Percentiles rank a stretch among this genome's conserved stretches.
Evolutionary conservation across 257 asterid genomes (phyloP).

Genomic region (Gardenia jasminoides): DNA sequence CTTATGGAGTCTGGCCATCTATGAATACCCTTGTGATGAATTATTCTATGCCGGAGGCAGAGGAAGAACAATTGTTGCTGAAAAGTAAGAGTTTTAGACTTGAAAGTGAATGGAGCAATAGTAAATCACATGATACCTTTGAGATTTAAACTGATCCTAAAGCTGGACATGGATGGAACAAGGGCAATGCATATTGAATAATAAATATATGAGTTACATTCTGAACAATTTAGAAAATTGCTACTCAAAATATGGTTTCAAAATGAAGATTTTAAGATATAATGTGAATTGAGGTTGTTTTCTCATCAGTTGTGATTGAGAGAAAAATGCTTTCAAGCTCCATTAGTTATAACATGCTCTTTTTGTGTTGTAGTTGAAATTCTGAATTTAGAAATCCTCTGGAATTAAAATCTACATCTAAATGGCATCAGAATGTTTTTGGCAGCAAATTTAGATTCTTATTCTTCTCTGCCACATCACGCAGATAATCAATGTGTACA

Average conservation of each 20-base stretch:
- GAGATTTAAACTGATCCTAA: background rate
- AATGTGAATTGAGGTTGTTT: background rate
- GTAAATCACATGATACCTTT: background rate
- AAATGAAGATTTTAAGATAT: background rate
- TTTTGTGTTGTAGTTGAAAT: background rate
- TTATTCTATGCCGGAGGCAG: background rate
- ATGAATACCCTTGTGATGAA: no score
- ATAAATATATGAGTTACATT: background rate
- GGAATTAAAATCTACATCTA: background rate
- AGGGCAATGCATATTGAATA: background rate
- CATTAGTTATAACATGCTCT: background rate
- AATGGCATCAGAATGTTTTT: conserved; percentile 12
- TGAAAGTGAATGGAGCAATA: background rate
- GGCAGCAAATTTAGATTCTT: no score
- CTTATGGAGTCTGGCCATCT: no score
- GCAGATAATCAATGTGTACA: conserved; percentile 92
- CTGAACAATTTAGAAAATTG: background rate
- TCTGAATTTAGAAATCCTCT: background rate
- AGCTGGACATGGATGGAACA: background rate
- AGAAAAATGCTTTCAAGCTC: background rate
- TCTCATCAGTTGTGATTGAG: background rate
- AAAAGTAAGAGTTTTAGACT: background rate
- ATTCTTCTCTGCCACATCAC: background rate
- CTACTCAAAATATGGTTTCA: background rate
- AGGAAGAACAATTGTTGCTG: background rate